A percentile compares a stretch with the other conserved stretches of the same genome.
phyloP scores from a whole-genome alignment of 2,329 filamentous ascomycete species.

The Coniochaeta sp. region DNA sequence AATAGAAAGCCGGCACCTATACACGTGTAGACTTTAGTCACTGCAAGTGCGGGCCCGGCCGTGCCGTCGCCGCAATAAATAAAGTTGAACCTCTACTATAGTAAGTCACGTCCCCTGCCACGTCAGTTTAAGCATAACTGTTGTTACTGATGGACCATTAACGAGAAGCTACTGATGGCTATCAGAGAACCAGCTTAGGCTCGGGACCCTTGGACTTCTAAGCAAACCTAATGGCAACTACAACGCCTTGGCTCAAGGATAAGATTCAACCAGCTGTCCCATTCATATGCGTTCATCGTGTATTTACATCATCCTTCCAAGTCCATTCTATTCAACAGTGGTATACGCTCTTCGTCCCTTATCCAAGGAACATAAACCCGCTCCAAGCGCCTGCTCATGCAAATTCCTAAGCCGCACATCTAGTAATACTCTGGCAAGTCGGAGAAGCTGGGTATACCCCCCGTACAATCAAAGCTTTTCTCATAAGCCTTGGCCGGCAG shows the following conservation, averaged over 20 bases:
- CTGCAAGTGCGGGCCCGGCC: not conserved
- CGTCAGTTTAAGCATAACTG: not conserved
- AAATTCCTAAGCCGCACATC: not conserved
- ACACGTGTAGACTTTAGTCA: too few relatives aligned
- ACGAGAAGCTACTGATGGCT: not conserved
- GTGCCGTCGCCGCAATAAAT: not conserved
- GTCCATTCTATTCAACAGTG: not conserved
- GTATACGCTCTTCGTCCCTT: not conserved
- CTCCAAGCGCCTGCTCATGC: not conserved
- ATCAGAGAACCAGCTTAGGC: not conserved
- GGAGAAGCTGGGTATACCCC: constrained; percentile 44
- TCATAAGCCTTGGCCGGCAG: constrained; percentile 69
- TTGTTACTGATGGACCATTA: not conserved
- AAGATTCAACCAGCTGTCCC: not conserved
- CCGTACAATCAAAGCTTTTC: constrained; percentile 60
- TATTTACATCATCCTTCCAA: not conserved
- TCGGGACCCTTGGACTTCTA: too few relatives aligned
- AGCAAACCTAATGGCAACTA: not conserved
- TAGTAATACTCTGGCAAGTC: constrained; percentile 45
- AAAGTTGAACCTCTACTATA: not conserved
- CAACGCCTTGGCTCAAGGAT: not conserved
- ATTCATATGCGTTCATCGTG: not conserved
- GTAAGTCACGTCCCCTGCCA: not conserved
- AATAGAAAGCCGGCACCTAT: too few relatives aligned
- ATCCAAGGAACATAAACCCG: not conserved